Conservation (phyloP, 2,329 filamentous ascomycete species). For the Purpureocillium lavendulum region DNA sequence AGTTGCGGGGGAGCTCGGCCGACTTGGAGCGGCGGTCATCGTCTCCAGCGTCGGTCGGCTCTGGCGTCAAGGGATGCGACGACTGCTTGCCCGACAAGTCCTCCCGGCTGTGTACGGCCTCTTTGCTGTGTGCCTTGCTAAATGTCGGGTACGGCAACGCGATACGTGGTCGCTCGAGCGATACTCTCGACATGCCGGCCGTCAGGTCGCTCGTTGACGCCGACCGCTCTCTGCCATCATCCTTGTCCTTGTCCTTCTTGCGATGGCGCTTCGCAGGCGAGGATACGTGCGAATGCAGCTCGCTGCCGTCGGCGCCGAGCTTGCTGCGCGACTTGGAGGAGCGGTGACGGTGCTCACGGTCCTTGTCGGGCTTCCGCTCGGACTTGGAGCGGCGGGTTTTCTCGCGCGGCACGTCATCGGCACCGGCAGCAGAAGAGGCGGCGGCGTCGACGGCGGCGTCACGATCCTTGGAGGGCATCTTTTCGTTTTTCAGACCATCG, state of each 20-base stretch:
- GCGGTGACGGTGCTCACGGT: slow-evolving; percentile 26
- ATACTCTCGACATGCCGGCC: slow-evolving; percentile 33
- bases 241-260: slow-evolving; percentile 25
- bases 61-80: slow-evolving; percentile 53
- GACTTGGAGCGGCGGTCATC: slow-evolving; percentile 36
- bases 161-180: slow-evolving; percentile 33
- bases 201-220: slow-evolving; percentile 40
- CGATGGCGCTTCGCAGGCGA: slow-evolving; percentile 18
- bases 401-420: slow-evolving; percentile 28
- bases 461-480: slow-evolving; percentile 31
- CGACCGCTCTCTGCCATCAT: slow-evolving; percentile 15
- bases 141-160: slow-evolving; percentile 71
- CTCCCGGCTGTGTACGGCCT: slow-evolving; percentile 61
- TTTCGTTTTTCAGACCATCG: slow-evolving; percentile 20
- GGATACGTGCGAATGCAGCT: slow-evolving; percentile 29
- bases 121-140: slow-evolving; percentile 88
- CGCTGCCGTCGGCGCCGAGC: slow-evolving; percentile 29
- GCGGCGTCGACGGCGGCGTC: slow-evolving; percentile 27
- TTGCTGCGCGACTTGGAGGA: slow-evolving; percentile 34
- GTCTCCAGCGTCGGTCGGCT: slow-evolving; percentile 58
- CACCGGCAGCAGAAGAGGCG: slow-evolving; percentile 7
- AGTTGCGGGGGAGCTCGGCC: slow-evolving; percentile 30
- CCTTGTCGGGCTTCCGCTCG: slow-evolving; percentile 25
- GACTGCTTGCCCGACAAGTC: slow-evolving; percentile 27
- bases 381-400: slow-evolving; percentile 30